phyloP scores from a whole-genome alignment of 495 filamentous ascomycete species.

The Hypoxylon crocopeplum region DNA sequence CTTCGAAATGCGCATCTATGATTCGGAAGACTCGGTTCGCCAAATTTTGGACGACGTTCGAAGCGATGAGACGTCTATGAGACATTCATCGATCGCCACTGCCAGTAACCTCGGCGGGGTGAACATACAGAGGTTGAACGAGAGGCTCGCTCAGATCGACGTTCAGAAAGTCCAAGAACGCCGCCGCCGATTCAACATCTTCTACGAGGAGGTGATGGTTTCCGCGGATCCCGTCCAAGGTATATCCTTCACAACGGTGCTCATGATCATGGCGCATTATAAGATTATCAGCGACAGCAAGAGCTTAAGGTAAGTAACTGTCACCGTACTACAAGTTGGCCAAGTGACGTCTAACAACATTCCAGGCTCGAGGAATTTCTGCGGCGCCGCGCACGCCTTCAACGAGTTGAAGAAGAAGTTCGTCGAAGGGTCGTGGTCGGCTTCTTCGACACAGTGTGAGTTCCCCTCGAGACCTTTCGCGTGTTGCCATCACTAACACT shows the following conservation, averaged over 20 bases:
- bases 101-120: slow-evolving; percentile 64
- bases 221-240: slow-evolving; percentile 86
- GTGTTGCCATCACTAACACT: slow-evolving; percentile 5
- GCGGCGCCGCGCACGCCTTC: slow-evolving; percentile 84
- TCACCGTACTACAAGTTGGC: background rate
- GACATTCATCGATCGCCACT: slow-evolving; percentile 62
- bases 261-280: slow-evolving; percentile 98
- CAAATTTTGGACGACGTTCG: slow-evolving; percentile 83
- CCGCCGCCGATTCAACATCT: slow-evolving; percentile 81
- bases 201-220: slow-evolving; percentile 96
- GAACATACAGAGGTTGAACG: slow-evolving; percentile 78
- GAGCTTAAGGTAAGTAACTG: slow-evolving; percentile 70
- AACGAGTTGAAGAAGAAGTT: slow-evolving; percentile 96
- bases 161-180: slow-evolving; percentile 73
- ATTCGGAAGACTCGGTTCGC: slow-evolving; percentile 82
- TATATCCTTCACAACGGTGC: slow-evolving; percentile 89
- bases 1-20: slow-evolving; percentile 98
- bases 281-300: slow-evolving; percentile 99
- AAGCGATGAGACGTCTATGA: slow-evolving; percentile 57
- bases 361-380: slow-evolving; percentile 88
- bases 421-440: slow-evolving; percentile 85
- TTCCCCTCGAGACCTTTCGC: slow-evolving; percentile 4
- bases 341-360: slow-evolving; percentile 5
- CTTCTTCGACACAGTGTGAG: slow-evolving; percentile 92
- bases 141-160: slow-evolving; percentile 77